These are phyloP conservation scores for Gossypioides kirkii DNA, from an alignment of 345 rosid species.

Conservation along the genomic window DNA sequence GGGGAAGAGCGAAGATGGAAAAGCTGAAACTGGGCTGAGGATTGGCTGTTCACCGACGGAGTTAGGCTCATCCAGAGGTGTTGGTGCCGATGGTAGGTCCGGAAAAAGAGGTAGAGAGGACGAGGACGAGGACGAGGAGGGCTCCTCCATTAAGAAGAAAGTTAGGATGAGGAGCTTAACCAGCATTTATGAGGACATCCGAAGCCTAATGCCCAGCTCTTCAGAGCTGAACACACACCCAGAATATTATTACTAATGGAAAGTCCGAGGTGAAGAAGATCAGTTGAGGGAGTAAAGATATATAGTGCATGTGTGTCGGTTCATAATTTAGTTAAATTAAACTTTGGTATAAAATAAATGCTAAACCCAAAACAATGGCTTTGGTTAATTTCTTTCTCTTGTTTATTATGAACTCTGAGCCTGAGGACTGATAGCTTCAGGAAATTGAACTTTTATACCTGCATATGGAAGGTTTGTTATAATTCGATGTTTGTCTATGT, in stretches of 20 bases:
- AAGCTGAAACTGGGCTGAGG: not conserved
- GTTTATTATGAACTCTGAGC: not conserved
- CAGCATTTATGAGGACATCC: constrained; percentile 1
- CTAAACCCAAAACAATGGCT: not conserved
- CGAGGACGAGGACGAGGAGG: not conserved
- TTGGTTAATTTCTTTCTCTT: not conserved
- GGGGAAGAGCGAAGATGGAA: not conserved
- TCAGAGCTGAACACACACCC: not conserved
- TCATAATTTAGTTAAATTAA: not conserved
- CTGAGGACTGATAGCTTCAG: not conserved
- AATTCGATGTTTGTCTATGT: no score
- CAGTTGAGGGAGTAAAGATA: not conserved
- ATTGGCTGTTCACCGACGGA: not conserved
- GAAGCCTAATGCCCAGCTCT: not conserved
- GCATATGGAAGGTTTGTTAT: no score
- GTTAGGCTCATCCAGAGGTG: not conserved
- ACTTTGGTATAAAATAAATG: not conserved
- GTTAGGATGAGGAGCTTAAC: not conserved
- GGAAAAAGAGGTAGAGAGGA: not conserved
- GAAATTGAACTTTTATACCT: not conserved
- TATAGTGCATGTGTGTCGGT: not conserved
- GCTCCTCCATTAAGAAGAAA: not conserved
- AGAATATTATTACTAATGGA: not conserved
- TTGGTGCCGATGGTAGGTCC: not conserved
- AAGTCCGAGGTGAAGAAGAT: not conserved